Base-by-base conservation (phyloP, 208 protist species). In the Leishmania braziliensis region DNA sequence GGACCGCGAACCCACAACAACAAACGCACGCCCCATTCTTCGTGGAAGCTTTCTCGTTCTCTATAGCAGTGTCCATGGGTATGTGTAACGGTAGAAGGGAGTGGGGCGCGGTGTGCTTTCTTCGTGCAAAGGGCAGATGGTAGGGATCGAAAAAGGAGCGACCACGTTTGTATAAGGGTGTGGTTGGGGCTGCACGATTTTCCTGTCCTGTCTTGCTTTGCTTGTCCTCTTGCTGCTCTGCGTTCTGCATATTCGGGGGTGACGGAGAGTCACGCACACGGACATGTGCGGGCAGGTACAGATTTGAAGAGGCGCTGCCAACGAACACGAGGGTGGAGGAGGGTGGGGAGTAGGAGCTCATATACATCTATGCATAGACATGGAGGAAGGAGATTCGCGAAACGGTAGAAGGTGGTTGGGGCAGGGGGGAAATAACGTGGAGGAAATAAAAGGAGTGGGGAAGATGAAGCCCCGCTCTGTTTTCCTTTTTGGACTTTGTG, bases 281-380 rank as follows among this genome's bases (percentile, higher is more conserved):
- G 4, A 0, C 16, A 12, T 36, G 60, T 0, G 60, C n/a, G 23
- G 23, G n/a, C 26, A 65, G 29, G n/a, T 39, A 65, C n/a, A 65
- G 6, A 36, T 65, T 26, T 26, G 60, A 65, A 65, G 60, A 65
- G 60, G 16, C 33, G 60, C 60, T 29, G 10, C 60, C 60, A 36
- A 20, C 10, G 60, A 65, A 18, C 3, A n/a, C n/a, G 26, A n/a
- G n/a, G n/a, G n/a, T 14, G 60, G 10, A 3, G 60, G 51, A 18
- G 4, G 51, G 10, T 6, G 56, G 23, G 33, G 3, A 36, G 33
- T 36, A n/a, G 9, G 20, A 39, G 1, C 20, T 16, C 33, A 58
- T 77, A 63, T 56, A 60, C n/a, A 46, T 54, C 63, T 43, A 63
- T 63, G n/a, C 33, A 63, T 66, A 56, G 70, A 36, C n/a, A 29